A percentile compares a stretch with the other conserved stretches of the same genome.
phyloP scores from a whole-genome alignment of 495 filamentous ascomycete genomes.

The Penicillium bovifimosum region DNA sequence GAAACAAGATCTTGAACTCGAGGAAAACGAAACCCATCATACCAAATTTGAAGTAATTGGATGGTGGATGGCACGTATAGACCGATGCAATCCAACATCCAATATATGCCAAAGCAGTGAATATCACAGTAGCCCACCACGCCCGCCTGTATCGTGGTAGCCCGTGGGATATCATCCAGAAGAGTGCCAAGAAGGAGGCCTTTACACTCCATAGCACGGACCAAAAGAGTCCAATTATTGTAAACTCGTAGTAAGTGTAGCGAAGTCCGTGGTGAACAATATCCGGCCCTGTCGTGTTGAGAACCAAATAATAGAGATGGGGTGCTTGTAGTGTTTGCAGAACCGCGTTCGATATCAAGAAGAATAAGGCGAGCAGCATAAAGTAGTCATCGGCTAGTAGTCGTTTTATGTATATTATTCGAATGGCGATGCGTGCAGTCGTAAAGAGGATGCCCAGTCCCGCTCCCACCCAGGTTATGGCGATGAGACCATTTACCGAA shows the following conservation, averaged over 20 bases:
- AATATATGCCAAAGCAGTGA: conserved; percentile 31
- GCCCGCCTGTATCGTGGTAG: conserved; percentile 31
- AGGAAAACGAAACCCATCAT: not conserved
- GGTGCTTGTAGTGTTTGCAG: conserved; percentile 44
- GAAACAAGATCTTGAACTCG: not conserved
- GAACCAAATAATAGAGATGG: conserved; percentile 34
- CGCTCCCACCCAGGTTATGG: conserved; percentile 25
- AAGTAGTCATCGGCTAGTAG: conserved; percentile 40
- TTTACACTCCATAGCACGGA: conserved; percentile 44
- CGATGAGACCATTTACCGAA: conserved; percentile 12
- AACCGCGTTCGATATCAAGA: conserved; percentile 33
- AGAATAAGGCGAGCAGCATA: conserved; percentile 31
- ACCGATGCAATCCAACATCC: conserved; percentile 31
- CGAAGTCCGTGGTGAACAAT: conserved; percentile 9
- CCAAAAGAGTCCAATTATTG: conserved; percentile 46
- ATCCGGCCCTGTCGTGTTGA: conserved; percentile 23
- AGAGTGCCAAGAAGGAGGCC: conserved; percentile 43
- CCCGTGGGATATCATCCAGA: conserved; percentile 38
- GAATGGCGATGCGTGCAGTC: conserved; percentile 32
- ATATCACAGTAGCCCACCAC: conserved; percentile 33
- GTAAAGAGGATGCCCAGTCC: conserved; percentile 35
- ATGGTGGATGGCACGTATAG: conserved; percentile 36
- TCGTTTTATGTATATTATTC: conserved; percentile 22
- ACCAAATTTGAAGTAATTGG: conserved; percentile 38
- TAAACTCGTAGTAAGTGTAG: conserved; percentile 38